phyloP scores from a whole-genome alignment of 495 filamentous ascomycete species.

The Astrothelium subdiscretum region DNA sequence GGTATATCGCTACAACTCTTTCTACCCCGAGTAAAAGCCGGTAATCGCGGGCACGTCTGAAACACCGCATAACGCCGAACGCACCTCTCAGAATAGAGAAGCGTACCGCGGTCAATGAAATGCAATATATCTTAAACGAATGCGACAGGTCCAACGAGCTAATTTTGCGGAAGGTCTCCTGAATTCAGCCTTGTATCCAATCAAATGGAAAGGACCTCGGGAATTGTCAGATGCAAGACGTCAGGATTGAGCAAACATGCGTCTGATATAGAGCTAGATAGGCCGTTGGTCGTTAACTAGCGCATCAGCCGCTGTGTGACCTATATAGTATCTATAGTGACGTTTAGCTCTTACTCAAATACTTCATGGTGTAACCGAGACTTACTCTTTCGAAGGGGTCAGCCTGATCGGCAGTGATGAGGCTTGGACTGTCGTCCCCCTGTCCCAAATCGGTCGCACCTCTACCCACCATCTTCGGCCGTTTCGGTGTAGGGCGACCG shows the following conservation, averaged over 20 bases:
- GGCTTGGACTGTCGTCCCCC: slow-evolving; percentile 47
- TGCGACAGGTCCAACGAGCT: background rate
- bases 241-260: background rate
- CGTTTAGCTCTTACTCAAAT: slow-evolving; percentile 3
- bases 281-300: background rate
- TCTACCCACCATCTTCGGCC: slow-evolving; percentile 41
- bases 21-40: no score
- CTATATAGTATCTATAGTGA: slow-evolving; percentile 15
- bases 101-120: background rate
- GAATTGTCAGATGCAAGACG: no score
- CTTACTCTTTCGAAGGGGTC: slow-evolving; percentile 66
- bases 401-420: slow-evolving; percentile 48
- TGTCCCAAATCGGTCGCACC: slow-evolving; percentile 54
- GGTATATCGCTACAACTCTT: no score
- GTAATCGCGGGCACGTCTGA: no score
- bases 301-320: slow-evolving; percentile 17
- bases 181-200: no score
- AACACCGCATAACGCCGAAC: background rate
- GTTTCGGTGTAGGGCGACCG: slow-evolving; percentile 17
- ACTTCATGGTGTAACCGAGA: no score
- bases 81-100: background rate
- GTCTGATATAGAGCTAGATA: background rate
- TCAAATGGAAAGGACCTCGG: no score
- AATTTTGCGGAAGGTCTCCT: no score
- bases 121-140: background rate